Evolutionary conservation across 257 asterid genomes (phyloP).

Genomic region (Nicotiana knightiana): DNA sequence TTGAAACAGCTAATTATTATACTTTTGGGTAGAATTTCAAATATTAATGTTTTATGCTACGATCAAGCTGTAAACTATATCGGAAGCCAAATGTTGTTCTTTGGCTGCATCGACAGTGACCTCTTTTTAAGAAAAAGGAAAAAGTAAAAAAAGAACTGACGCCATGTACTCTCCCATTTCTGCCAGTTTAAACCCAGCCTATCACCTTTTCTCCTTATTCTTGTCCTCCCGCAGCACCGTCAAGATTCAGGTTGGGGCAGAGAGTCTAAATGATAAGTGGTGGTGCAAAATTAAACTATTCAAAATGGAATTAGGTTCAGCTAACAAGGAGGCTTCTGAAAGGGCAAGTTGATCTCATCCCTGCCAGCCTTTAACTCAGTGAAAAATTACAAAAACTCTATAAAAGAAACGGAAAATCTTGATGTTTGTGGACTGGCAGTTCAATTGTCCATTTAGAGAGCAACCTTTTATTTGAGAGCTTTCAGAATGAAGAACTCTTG

Average conservation of each 20-base stretch:
- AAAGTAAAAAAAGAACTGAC: not conserved
- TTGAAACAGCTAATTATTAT: not conserved
- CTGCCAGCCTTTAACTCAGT: not conserved
- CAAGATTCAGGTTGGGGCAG: not conserved
- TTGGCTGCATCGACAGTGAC: not conserved
- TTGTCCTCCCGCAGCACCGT: not conserved
- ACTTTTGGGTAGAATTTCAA: not conserved
- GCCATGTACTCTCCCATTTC: not conserved
- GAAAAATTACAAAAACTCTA: not conserved
- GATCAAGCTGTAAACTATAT: not conserved
- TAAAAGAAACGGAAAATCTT: not conserved
- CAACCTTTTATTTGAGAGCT: conserved; percentile 3
- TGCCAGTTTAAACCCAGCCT: not conserved
- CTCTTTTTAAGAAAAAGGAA: not conserved
- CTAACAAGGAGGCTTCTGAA: not conserved
- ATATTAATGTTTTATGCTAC: not conserved
- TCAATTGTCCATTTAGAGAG: not conserved
- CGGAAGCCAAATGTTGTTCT: not conserved
- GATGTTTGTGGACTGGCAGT: not conserved
- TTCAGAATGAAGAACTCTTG: not conserved
- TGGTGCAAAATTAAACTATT: conserved; percentile 1
- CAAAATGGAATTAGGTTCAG: not conserved
- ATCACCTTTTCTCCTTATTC: not conserved
- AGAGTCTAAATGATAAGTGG: not conserved
- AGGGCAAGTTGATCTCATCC: not conserved